Conservation (phyloP, 306 rosid species). For the Cicer cuneatum region DNA sequence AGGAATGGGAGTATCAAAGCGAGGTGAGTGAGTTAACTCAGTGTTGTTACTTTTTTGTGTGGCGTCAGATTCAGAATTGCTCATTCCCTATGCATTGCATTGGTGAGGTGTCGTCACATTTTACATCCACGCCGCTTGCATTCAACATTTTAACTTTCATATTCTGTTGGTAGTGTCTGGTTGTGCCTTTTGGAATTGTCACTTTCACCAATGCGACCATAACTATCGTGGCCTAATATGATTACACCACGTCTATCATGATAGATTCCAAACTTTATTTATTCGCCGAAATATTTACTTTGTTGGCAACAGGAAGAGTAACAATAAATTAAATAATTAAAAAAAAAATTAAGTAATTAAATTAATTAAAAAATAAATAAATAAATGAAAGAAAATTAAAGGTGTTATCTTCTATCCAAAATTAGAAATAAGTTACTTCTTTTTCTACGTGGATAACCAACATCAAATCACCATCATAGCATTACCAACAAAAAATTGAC, state of each 20-base stretch:
- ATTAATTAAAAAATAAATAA: too few species aligned
- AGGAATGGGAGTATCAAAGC: constrained; percentile 63
- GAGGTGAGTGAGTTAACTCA: constrained; percentile 63
- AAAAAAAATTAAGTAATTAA: too few species aligned
- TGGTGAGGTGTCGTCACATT: too few species aligned
- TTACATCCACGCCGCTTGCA: neutral
- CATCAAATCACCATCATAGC: too few species aligned
- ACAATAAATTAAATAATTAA: too few species aligned
- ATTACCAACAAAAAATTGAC: too few species aligned
- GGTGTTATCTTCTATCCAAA: too few species aligned
- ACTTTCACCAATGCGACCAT: neutral
- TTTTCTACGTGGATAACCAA: too few species aligned
- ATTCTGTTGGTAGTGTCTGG: neutral
- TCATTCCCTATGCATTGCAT: constrained; percentile 22
- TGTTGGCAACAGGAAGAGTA: too few species aligned
- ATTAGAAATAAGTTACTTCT: too few species aligned
- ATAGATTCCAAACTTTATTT: neutral
- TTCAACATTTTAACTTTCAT: neutral
- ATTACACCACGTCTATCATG: constrained; percentile 15
- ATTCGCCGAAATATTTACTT: too few species aligned
- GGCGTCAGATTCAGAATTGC: neutral
- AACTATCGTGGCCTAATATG: neutral
- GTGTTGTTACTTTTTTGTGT: neutral
- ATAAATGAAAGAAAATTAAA: too few species aligned
- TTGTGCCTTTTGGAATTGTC: neutral